phyloP scores from a whole-genome alignment of 768 basidiomycete species.

The Boletus pseudo-olivaceus region DNA sequence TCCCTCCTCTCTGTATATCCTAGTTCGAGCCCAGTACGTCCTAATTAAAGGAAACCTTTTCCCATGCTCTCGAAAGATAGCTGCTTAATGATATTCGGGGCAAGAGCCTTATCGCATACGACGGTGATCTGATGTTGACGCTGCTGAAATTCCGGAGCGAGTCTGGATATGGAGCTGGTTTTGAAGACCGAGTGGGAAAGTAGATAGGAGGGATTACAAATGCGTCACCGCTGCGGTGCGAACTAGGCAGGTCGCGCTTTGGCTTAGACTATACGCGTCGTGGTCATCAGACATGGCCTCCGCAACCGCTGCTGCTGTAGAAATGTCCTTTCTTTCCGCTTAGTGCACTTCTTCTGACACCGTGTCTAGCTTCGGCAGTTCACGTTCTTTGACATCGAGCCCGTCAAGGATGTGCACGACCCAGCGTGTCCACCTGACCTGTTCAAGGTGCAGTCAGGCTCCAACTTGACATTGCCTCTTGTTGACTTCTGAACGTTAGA shows the following conservation, averaged over 20 bases:
- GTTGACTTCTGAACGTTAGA: slow-evolving; percentile 32
- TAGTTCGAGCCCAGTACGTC: too few relatives aligned
- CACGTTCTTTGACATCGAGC: slow-evolving; percentile 78
- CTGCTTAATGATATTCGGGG: too few relatives aligned
- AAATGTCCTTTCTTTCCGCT: not conserved
- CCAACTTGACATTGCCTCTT: not conserved
- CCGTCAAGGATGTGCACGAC: slow-evolving; percentile 78
- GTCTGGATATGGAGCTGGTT: too few relatives aligned
- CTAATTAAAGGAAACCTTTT: too few relatives aligned
- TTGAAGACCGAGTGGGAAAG: too few relatives aligned
- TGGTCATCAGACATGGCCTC: slow-evolving; percentile 10
- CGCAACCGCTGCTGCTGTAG: slow-evolving; percentile 20
- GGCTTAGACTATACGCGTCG: not conserved
- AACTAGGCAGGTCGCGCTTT: not conserved
- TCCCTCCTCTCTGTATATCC: too few relatives aligned
- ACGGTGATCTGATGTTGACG: too few relatives aligned
- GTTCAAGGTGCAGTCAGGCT: slow-evolving; percentile 53
- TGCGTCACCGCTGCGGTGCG: not conserved
- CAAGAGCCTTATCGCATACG: not conserved
- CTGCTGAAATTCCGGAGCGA: not conserved
- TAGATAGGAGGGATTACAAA: not conserved
- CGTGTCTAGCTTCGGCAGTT: slow-evolving; percentile 76
- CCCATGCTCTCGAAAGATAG: too few relatives aligned
- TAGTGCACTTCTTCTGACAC: slow-evolving; percentile 7
- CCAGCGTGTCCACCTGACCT: slow-evolving; percentile 70